These are phyloP conservation scores for Thelonectria blattea DNA, from an alignment of 2,329 filamentous ascomycete genomes.

Conservation along the genomic window DNA sequence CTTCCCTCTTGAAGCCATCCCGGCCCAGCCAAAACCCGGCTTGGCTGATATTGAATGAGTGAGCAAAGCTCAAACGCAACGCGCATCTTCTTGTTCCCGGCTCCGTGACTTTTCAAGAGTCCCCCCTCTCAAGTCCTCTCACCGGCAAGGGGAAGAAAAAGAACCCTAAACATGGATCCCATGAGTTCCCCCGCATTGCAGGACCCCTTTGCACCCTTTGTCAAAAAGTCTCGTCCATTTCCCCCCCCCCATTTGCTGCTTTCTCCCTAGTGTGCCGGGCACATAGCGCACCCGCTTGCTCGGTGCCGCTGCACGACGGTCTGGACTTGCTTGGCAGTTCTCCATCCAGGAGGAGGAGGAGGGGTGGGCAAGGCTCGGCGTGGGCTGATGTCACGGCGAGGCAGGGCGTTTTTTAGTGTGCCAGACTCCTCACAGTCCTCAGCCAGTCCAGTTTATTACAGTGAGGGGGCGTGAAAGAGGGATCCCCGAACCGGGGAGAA, in stretches of 20 bases:
- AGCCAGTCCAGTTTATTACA: not conserved
- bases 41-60: not conserved
- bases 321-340: not conserved
- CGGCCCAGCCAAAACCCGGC: constrained; percentile 8
- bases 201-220: not conserved
- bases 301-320: not conserved
- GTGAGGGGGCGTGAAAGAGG: not conserved
- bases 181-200: constrained; percentile 12
- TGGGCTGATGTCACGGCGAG: constrained; percentile 8
- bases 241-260: not conserved
- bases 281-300: not conserved
- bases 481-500: not conserved
- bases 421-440: too few species aligned
- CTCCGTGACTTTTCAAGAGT: too few species aligned
- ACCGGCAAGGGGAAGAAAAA: too few species aligned
- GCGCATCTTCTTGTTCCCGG: not conserved
- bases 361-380: not conserved
- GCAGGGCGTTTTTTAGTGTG: not conserved
- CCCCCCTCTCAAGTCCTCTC: too few species aligned
- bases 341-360: not conserved
- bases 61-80: too few species aligned
- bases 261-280: not conserved
- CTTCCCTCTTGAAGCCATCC: not conserved
- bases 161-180: constrained; percentile 4
- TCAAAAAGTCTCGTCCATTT: too few species aligned